Evolutionary conservation across 345 rosid genomes (phyloP).

Genomic region (Boechera stricta): DNA sequence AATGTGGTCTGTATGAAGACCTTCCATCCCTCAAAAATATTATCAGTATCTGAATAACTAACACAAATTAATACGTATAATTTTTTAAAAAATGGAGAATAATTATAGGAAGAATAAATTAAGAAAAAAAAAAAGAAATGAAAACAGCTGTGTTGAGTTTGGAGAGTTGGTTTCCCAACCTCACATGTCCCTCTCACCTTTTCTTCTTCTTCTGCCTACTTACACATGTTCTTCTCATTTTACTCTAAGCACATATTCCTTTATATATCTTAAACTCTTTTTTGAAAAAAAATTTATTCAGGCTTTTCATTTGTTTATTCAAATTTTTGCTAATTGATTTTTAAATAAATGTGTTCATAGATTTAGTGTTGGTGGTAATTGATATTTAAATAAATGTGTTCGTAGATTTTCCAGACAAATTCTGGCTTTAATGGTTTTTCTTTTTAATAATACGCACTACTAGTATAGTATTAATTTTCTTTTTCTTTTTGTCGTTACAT

Average conservation of each 20-base stretch:
- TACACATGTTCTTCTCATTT: conserved; percentile 38
- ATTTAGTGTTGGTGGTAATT: conserved; percentile 7
- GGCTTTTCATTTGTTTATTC: conserved; percentile 19
- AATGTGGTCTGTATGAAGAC: not conserved
- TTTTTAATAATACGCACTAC: not conserved
- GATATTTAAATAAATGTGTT: not conserved
- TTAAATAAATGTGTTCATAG: not conserved
- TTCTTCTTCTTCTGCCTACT: conserved; percentile 39
- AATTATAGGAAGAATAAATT: not conserved
- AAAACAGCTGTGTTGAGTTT: conserved; percentile 44
- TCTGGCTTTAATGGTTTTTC: conserved; percentile 28
- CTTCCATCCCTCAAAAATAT: not conserved
- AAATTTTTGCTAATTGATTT: not conserved
- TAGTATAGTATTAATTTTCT: conserved; percentile 10
- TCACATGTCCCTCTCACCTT: conserved; percentile 42
- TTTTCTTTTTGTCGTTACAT: conserved; percentile 27
- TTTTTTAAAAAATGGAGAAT: not conserved
- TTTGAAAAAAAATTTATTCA: not conserved
- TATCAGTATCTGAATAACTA: conserved; percentile 2
- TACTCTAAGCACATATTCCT: conserved; percentile 35
- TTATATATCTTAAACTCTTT: conserved; percentile 12
- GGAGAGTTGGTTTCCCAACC: conserved; percentile 38
- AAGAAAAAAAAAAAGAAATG: not conserved
- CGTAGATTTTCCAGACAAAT: conserved; percentile 35
- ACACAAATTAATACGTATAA: not conserved